phyloP scores from a whole-genome alignment of 108 stramenopile species.

The Skeletonema tropicum region DNA sequence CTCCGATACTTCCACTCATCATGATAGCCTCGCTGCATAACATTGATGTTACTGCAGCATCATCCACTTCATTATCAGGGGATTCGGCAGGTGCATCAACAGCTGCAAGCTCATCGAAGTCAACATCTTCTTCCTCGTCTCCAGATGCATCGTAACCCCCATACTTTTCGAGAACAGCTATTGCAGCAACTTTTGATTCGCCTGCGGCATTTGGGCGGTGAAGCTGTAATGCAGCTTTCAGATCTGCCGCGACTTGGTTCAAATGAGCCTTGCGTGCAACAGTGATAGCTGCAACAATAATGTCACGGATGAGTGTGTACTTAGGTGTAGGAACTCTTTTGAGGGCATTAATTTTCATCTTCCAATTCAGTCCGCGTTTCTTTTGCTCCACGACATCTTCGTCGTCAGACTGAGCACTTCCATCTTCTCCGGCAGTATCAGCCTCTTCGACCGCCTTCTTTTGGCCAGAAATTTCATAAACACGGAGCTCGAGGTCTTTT shows the following conservation, averaged over 20 bases:
- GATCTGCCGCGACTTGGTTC: conserved; percentile 64
- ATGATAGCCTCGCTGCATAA: conserved; percentile 72
- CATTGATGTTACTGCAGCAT: conserved; percentile 48
- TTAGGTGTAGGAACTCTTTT: conserved; percentile 49
- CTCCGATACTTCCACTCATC: conserved; percentile 72
- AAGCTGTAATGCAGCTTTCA: conserved; percentile 66
- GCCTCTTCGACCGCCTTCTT: conserved; percentile 69
- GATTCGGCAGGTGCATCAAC: conserved; percentile 37
- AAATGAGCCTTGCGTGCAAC: conserved; percentile 80
- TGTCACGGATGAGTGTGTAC: conserved; percentile 61
- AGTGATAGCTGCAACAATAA: conserved; percentile 73
- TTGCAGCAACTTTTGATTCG: conserved; percentile 65
- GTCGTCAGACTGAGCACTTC: conserved; percentile 52
- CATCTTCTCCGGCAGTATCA: conserved; percentile 69
- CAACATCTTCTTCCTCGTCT: conserved; percentile 66
- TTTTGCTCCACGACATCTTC: conserved; percentile 52
- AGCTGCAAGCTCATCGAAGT: conserved; percentile 53
- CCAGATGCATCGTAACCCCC: conserved; percentile 68
- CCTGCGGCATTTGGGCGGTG: conserved; percentile 69
- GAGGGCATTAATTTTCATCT: conserved; percentile 68
- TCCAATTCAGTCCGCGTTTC: conserved; percentile 65
- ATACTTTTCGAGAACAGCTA: conserved; percentile 66
- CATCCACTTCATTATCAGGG: conserved; percentile 35
- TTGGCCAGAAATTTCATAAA: conserved; percentile 61
- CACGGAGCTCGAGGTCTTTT: conserved; percentile 38